A percentile compares a stretch with the other conserved stretches of the same genome.
phyloP scores from a whole-genome alignment of 345 rosid genomes.

The Xanthoceras sorbifolium region DNA sequence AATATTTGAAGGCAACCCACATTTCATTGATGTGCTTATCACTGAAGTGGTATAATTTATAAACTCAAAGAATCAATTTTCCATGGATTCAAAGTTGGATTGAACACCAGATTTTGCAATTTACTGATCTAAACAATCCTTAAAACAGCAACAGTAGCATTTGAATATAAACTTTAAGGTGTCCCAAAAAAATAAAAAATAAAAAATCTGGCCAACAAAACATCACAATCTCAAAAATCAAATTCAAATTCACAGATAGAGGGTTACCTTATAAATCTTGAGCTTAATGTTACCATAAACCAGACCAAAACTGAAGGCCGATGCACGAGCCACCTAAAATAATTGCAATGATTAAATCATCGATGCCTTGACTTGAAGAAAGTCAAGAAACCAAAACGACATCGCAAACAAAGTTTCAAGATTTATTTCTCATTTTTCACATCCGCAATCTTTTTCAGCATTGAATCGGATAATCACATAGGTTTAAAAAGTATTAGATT shows the following conservation, averaged over 20 bases:
- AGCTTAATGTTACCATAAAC: constrained; percentile 71
- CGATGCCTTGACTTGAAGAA: no score
- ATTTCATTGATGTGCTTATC: neutral
- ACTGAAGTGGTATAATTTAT: neutral
- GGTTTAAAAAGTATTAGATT: neutral
- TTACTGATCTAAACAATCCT: neutral
- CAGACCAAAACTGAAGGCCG: constrained; percentile 63
- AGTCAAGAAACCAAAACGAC: constrained; percentile 7
- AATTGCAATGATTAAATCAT: neutral
- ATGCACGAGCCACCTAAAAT: constrained; percentile 66
- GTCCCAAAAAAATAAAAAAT: no score
- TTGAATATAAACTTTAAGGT: neutral
- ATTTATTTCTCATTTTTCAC: neutral
- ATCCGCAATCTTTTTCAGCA: no score
- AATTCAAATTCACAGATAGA: constrained; percentile 11
- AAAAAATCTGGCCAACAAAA: neutral
- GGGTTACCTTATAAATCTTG: constrained; percentile 63
- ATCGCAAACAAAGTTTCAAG: neutral
- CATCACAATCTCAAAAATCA: constrained; percentile 4
- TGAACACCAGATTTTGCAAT: neutral
- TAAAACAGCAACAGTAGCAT: neutral
- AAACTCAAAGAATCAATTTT: neutral
- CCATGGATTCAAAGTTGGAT: neutral
- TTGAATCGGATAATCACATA: neutral
- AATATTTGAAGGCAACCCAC: neutral